A percentile compares a stretch with the other conserved stretches of the same genome.
These are phyloP conservation scores for Carallia brachiata DNA, from an alignment of 345 rosid genomes.

Conservation along the genomic window DNA sequence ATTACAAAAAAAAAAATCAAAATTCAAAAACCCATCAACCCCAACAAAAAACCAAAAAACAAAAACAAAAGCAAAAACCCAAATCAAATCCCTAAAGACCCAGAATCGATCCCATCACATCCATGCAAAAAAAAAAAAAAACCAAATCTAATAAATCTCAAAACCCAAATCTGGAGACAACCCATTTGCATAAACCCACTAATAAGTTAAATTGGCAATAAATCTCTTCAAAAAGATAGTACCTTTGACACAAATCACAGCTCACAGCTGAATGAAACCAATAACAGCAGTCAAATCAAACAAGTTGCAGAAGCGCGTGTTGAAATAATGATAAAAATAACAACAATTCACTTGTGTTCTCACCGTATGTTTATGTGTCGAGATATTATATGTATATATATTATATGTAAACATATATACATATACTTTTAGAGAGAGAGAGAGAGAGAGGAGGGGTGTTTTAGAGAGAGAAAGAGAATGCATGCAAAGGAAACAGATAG, in stretches of 20 bases:
- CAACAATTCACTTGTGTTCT: no score
- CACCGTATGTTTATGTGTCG: no score
- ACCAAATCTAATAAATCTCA: background rate
- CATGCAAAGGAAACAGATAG: slow-evolving; percentile 51
- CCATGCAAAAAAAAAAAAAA: slow-evolving; percentile 14
- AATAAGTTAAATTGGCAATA: no score
- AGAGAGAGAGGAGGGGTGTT: slow-evolving; percentile 18
- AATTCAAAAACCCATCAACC: slow-evolving; percentile 6
- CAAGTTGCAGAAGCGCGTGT: background rate
- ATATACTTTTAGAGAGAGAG: slow-evolving; percentile 4
- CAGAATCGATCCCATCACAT: background rate
- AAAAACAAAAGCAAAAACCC: background rate
- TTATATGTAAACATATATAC: background rate
- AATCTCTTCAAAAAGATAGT: no score
- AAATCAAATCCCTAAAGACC: slow-evolving; percentile 4
- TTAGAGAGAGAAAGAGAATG: slow-evolving; percentile 32
- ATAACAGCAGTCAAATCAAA: background rate
- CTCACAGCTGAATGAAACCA: no score
- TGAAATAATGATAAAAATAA: no score
- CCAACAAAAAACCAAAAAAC: background rate
- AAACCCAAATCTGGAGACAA: no score
- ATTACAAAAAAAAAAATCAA: background rate
- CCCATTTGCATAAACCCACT: no score
- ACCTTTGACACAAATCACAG: no score
- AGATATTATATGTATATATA: background rate